phyloP scores from a whole-genome alignment of 2,329 filamentous ascomycete genomes.

The Mollisiaceae sp. region DNA sequence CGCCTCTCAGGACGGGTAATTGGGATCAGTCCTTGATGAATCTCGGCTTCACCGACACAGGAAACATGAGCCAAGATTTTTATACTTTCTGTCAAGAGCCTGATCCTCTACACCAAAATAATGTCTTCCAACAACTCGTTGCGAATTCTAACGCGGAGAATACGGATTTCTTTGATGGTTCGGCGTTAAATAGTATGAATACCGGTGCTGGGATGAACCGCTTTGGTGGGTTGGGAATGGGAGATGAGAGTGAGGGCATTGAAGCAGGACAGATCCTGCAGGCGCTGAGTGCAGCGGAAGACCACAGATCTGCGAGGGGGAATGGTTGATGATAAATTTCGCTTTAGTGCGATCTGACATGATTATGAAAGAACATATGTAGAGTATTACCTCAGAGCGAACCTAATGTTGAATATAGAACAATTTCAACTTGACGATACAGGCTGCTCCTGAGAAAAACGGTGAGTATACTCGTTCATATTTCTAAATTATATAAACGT shows the following conservation, averaged over 20 bases:
- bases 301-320: constrained; percentile 25
- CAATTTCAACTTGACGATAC: neutral
- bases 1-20: constrained; percentile 36
- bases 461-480: neutral
- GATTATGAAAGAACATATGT: neutral
- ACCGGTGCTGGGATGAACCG: constrained; percentile 1
- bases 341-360: neutral
- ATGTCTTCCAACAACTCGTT: constrained; percentile 41
- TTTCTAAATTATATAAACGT: neutral
- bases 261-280: constrained; percentile 43
- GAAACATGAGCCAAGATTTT: constrained; percentile 44
- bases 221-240: constrained; percentile 15
- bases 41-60: constrained; percentile 43
- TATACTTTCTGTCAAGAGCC: constrained; percentile 42
- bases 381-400: neutral
- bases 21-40: constrained; percentile 43
- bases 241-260: constrained; percentile 39
- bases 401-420: neutral
- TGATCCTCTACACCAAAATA: constrained; percentile 40
- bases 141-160: constrained; percentile 39
- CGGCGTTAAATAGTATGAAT: constrained; percentile 28
- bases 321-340: neutral
- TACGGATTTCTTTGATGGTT: constrained; percentile 31
- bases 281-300: constrained; percentile 38
- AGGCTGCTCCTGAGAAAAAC: neutral